These are phyloP conservation scores for Conticribra guillardii DNA, from an alignment of 108 stramenopile genomes.

Conservation along the genomic window DNA sequence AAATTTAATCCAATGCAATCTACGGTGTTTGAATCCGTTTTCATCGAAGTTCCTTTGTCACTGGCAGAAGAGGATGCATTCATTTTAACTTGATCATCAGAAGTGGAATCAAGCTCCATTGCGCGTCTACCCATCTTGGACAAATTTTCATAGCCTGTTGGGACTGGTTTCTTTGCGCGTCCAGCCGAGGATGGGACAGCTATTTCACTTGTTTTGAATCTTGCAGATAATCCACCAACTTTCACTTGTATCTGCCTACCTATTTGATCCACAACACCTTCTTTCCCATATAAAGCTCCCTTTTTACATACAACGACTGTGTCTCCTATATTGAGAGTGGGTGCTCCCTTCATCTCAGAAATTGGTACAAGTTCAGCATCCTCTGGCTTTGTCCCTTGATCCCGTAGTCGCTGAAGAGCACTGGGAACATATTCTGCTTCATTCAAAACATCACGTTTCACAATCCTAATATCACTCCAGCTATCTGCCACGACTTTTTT, in stretches of 20 bases:
- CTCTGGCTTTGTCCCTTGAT: constrained; percentile 38
- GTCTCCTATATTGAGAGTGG: constrained; percentile 63
- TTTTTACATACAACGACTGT: constrained; percentile 72
- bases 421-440: constrained; percentile 81
- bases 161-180: background rate
- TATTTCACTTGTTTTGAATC: constrained; percentile 70
- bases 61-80: constrained; percentile 9
- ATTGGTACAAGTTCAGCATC: constrained; percentile 73
- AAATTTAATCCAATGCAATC: constrained; percentile 85
- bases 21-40: constrained; percentile 83
- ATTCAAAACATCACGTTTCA: constrained; percentile 76
- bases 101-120: constrained; percentile 51
- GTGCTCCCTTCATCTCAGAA: constrained; percentile 62
- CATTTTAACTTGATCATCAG: constrained; percentile 20
- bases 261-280: constrained; percentile 59
- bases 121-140: constrained; percentile 73
- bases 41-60: constrained; percentile 49
- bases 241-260: constrained; percentile 72
- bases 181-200: constrained; percentile 48
- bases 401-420: constrained; percentile 50
- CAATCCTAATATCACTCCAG: constrained; percentile 87
- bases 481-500: constrained; percentile 85
- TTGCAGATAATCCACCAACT: constrained; percentile 59
- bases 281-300: constrained; percentile 66
- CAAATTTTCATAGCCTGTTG: constrained; percentile 12